phyloP scores from a whole-genome alignment of 768 basidiomycete species.

The Termitomyces sp. region DNA sequence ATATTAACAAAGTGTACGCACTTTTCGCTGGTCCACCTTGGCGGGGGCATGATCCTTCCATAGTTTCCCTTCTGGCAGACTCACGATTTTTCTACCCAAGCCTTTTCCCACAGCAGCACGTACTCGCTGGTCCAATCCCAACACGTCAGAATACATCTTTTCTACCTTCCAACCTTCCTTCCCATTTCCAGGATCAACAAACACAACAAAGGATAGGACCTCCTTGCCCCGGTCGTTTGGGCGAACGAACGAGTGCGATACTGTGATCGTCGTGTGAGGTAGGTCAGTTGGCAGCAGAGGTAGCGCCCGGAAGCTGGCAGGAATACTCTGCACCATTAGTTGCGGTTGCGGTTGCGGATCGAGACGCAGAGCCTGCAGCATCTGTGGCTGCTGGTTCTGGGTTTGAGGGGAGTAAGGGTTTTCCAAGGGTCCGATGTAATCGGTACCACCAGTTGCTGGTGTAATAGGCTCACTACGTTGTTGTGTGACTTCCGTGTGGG shows the following conservation, averaged over 20 bases:
- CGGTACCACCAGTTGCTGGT: conserved; percentile 3
- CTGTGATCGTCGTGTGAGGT: conserved; percentile 59
- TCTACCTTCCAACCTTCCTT: conserved; percentile 82
- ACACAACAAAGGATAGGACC: conserved; percentile 82
- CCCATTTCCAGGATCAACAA: conserved; percentile 62
- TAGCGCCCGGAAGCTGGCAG: conserved; percentile 62
- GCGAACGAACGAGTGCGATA: conserved; percentile 78
- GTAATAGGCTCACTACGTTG: conserved; percentile 6
- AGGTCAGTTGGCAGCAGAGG: conserved; percentile 70
- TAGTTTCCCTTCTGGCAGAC: conserved; percentile 84
- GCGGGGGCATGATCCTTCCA: conserved; percentile 98
- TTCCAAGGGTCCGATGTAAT: conserved; percentile 12
- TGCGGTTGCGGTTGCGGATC: conserved; percentile 14
- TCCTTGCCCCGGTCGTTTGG: conserved; percentile 91
- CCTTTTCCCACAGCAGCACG: conserved; percentile 61
- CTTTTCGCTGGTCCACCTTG: conserved; percentile 95
- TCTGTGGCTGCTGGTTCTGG: conserved; percentile 14
- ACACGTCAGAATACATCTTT: conserved; percentile 90
- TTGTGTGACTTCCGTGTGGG: conserved; percentile 12
- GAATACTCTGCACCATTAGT: conserved; percentile 19
- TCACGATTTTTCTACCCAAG: conserved; percentile 71
- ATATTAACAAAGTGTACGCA: conserved; percentile 27
- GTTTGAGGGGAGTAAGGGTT: conserved; percentile 16
- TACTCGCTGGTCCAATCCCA: conserved; percentile 80
- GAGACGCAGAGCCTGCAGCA: conserved; percentile 14